phyloP scores from a whole-genome alignment of 83 land plant genomes.

The Picea abies region DNA sequence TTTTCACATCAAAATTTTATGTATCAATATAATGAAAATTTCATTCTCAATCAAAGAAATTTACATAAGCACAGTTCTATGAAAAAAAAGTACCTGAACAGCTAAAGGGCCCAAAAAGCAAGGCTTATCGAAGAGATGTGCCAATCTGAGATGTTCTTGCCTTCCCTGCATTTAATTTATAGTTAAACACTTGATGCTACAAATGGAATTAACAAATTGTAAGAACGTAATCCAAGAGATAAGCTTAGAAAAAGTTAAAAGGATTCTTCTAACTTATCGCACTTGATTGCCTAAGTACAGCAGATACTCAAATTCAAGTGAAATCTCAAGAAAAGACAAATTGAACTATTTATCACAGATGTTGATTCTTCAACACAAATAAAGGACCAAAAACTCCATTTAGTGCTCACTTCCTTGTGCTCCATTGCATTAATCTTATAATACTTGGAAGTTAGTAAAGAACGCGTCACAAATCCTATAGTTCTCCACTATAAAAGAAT shows the following conservation, averaged over 20 bases:
- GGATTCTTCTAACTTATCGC: not conserved
- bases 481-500: too few relatives aligned
- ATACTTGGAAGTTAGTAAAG: too few relatives aligned
- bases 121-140: slow-evolving; percentile 85
- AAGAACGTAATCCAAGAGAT: not conserved
- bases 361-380: too few relatives aligned
- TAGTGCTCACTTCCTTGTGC: too few relatives aligned
- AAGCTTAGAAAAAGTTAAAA: not conserved
- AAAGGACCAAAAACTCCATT: too few relatives aligned
- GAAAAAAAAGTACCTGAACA: slow-evolving; percentile 44
- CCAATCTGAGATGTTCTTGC: slow-evolving; percentile 57
- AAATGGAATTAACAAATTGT: not conserved
- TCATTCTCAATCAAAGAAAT: not conserved
- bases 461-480: too few relatives aligned
- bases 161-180: slow-evolving; percentile 44
- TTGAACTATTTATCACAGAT: too few relatives aligned
- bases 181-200: not conserved
- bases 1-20: not conserved
- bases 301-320: too few relatives aligned
- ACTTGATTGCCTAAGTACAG: too few relatives aligned
- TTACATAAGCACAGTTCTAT: not conserved
- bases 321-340: too few relatives aligned
- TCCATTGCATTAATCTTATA: too few relatives aligned
- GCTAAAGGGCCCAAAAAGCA: slow-evolving; percentile 80
- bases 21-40: not conserved